Evolutionary conservation across 805 yeast species (phyloP).

Genomic region (Sugiyamaella marilandica): DNA sequence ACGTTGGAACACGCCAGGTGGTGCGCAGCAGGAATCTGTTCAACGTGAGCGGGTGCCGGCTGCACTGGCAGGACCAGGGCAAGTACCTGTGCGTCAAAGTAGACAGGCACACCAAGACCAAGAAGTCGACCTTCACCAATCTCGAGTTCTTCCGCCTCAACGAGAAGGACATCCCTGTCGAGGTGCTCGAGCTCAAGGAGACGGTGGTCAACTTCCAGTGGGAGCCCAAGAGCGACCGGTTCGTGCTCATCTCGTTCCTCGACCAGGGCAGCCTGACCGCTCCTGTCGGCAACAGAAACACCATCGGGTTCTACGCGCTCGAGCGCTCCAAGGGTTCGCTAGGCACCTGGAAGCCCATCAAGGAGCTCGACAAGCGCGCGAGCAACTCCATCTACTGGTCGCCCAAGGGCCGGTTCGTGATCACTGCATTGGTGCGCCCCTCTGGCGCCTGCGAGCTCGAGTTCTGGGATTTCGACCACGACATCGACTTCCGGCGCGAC

Average conservation of each 20-base stretch:
- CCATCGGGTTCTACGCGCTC: constrained; percentile 74
- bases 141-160: constrained; percentile 83
- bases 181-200: constrained; percentile 87
- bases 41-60: constrained; percentile 84
- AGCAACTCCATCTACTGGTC: constrained; percentile 78
- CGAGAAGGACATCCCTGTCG: constrained; percentile 92
- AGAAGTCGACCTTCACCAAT: constrained; percentile 85
- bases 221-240: constrained; percentile 92
- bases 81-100: constrained; percentile 86
- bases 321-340: constrained; percentile 54
- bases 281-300: constrained; percentile 50
- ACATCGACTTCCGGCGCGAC: constrained; percentile 49
- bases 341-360: constrained; percentile 56
- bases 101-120: constrained; percentile 93
- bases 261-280: constrained; percentile 42
- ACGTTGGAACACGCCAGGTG: constrained; percentile 75
- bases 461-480: constrained; percentile 80
- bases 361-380: constrained; percentile 55
- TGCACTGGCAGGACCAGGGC: constrained; percentile 92
- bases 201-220: constrained; percentile 84
- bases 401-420: constrained; percentile 86
- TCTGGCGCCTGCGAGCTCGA: constrained; percentile 59
- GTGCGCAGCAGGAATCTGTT: constrained; percentile 89
- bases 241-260: constrained; percentile 66
- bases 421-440: constrained; percentile 42